Evolutionary conservation across 768 basidiomycete genomes (phyloP).

Genomic region (Hericium coralloides): DNA sequence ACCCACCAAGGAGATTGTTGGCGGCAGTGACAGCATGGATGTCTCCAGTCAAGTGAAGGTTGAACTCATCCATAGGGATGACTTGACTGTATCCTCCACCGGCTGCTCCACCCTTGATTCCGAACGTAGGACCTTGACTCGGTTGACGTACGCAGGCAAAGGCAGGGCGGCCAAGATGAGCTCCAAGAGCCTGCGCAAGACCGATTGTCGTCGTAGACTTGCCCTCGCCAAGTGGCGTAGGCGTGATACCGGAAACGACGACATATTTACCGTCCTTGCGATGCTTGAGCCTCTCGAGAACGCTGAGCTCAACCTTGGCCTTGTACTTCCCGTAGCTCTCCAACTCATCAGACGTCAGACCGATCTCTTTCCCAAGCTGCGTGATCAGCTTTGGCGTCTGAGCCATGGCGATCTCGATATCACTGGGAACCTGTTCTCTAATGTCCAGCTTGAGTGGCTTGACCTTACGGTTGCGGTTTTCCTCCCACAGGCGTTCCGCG

Average conservation of each 20-base stretch:
- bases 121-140: slow-evolving; percentile 97
- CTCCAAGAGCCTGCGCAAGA: slow-evolving; percentile 91
- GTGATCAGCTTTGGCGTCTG: slow-evolving; percentile 88
- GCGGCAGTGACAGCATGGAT: slow-evolving; percentile 97
- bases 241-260: slow-evolving; percentile 92
- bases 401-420: slow-evolving; percentile 93
- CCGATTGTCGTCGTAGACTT: slow-evolving; percentile 98
- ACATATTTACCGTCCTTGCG: slow-evolving; percentile 95
- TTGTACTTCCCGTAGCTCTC: slow-evolving; percentile 96
- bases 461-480: slow-evolving; percentile 54
- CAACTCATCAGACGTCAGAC: slow-evolving; percentile 75
- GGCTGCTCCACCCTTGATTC: slow-evolving; percentile 98
- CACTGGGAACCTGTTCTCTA: slow-evolving; percentile 83
- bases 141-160: slow-evolving; percentile 98
- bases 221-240: slow-evolving; percentile 94
- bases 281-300: slow-evolving; percentile 76
- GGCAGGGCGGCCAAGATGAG: slow-evolving; percentile 83
- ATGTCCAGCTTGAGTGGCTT: slow-evolving; percentile 75
- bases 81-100: slow-evolving; percentile 98
- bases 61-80: slow-evolving; percentile 99
- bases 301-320: slow-evolving; percentile 89
- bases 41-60: slow-evolving; percentile 92
- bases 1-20: slow-evolving; percentile 84
- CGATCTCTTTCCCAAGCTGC: slow-evolving; percentile 82
- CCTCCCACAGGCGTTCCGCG: slow-evolving; percentile 75